Percentiles rank a stretch among this genome's conserved stretches.
phyloP scores from a whole-genome alignment of 441 rosid species.

The Gossypium trilobum region DNA sequence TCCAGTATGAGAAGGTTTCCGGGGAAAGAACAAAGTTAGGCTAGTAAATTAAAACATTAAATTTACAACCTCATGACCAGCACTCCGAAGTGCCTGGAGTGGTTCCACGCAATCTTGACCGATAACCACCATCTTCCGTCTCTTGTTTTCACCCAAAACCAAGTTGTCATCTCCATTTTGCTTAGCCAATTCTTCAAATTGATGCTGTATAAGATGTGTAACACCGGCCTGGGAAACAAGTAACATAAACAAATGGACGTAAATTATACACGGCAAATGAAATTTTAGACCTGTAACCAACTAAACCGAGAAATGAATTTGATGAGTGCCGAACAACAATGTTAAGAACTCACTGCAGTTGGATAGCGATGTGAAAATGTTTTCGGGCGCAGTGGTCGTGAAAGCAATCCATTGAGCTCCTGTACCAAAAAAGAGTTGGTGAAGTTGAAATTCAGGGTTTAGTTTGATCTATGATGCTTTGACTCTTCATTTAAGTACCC shows the following conservation, averaged over 20 bases:
- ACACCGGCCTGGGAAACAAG: slow-evolving; percentile 55
- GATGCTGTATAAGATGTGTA: slow-evolving; percentile 61
- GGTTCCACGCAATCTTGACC: slow-evolving; percentile 86
- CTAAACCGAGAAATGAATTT: background rate
- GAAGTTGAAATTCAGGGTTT: slow-evolving; percentile 4
- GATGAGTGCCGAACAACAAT: background rate
- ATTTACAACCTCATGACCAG: slow-evolving; percentile 54
- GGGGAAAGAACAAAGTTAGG: background rate
- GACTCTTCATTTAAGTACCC: background rate
- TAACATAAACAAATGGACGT: background rate
- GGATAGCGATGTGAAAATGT: slow-evolving; percentile 77
- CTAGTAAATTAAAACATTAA: background rate
- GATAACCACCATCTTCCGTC: slow-evolving; percentile 61
- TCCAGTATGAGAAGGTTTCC: background rate
- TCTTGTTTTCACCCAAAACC: slow-evolving; percentile 34
- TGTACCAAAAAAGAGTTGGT: slow-evolving; percentile 27
- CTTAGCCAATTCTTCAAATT: slow-evolving; percentile 56
- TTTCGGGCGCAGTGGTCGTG: slow-evolving; percentile 73
- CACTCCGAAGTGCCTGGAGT: slow-evolving; percentile 72
- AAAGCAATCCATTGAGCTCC: slow-evolving; percentile 62
- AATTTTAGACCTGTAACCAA: background rate
- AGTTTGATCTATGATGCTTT: background rate
- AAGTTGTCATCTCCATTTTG: slow-evolving; percentile 27
- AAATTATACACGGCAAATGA: background rate
- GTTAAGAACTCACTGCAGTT: slow-evolving; percentile 58